phyloP scores from a whole-genome alignment of 1,284 basidiomycete species.

The Malassezia cuniculi region DNA sequence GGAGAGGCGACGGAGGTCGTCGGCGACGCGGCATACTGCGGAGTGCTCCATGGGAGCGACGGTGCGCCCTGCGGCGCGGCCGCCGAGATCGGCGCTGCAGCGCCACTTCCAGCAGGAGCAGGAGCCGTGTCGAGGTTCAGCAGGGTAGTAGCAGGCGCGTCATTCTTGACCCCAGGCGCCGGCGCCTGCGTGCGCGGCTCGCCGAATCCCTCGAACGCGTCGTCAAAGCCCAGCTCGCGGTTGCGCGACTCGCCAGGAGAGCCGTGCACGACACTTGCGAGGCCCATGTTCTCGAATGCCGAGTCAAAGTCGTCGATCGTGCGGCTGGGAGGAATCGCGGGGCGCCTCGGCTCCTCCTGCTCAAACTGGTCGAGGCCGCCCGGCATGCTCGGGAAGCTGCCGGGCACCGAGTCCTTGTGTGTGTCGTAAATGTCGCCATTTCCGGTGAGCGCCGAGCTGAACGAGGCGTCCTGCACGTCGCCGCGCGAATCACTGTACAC shows the following conservation, averaged over 20 bases:
- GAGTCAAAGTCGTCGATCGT: constrained; percentile 41
- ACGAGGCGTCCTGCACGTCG: too few species aligned
- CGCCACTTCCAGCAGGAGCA: neutral
- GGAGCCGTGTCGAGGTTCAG: neutral
- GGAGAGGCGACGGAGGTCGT: too few species aligned
- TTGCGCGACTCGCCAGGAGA: constrained; percentile 1
- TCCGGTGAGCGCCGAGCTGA: too few species aligned
- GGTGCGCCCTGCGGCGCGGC: neutral
- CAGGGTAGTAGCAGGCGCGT: neutral
- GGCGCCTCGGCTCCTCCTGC: too few species aligned
- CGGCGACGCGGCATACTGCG: too few species aligned
- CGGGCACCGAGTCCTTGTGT: constrained; percentile 20
- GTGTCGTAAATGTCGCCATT: too few species aligned
- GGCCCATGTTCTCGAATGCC: constrained; percentile 39
- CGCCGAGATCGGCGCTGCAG: constrained; percentile 1
- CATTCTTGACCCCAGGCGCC: neutral
- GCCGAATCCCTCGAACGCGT: constrained; percentile 22
- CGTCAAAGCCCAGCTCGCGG: constrained; percentile 24
- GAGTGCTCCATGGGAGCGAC: neutral
- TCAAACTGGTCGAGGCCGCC: too few species aligned
- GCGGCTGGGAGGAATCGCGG: too few species aligned
- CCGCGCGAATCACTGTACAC: too few species aligned
- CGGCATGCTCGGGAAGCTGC: constrained; percentile 14
- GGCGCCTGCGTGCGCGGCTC: neutral
- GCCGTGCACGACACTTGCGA: constrained; percentile 19